Percentiles rank a stretch among this genome's conserved stretches.
Evolutionary conservation across 148 eudicot species (phyloP).

Genomic region (Spergularia marina): DNA sequence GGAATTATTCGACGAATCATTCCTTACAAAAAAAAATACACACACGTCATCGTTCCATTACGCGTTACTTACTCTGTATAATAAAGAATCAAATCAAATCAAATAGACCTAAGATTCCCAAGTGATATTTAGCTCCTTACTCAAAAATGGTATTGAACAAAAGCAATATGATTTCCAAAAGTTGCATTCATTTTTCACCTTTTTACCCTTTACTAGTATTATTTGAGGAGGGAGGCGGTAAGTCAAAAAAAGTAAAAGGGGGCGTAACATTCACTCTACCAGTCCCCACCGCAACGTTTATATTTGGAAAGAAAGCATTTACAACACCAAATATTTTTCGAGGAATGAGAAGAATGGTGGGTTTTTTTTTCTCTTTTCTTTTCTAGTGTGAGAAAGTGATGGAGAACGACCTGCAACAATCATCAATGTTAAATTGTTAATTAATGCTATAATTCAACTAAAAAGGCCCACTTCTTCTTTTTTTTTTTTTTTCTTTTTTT

Average conservation of each 20-base stretch:
- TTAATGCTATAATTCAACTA: slow-evolving; percentile 12
- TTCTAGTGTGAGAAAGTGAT: background rate
- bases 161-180: no score
- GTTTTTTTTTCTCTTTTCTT: no score
- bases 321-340: background rate
- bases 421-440: slow-evolving; percentile 18
- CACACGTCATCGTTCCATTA: background rate
- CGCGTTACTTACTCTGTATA: background rate
- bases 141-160: no score
- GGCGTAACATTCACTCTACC: background rate
- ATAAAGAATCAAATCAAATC: no score
- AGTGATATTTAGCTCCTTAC: no score
- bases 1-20: background rate
- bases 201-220: no score
- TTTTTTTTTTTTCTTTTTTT: background rate
- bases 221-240: background rate
- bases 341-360: background rate
- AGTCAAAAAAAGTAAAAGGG: background rate
- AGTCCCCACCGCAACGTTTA: slow-evolving; percentile 29
- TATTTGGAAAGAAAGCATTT: slow-evolving; percentile 18
- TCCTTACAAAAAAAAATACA: background rate
- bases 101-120: no score
- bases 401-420: slow-evolving; percentile 29
- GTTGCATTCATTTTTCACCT: no score
- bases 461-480: slow-evolving; percentile 13